phyloP scores from a whole-genome alignment of 176 grass and related monocot species.

The Musa beccarii region DNA sequence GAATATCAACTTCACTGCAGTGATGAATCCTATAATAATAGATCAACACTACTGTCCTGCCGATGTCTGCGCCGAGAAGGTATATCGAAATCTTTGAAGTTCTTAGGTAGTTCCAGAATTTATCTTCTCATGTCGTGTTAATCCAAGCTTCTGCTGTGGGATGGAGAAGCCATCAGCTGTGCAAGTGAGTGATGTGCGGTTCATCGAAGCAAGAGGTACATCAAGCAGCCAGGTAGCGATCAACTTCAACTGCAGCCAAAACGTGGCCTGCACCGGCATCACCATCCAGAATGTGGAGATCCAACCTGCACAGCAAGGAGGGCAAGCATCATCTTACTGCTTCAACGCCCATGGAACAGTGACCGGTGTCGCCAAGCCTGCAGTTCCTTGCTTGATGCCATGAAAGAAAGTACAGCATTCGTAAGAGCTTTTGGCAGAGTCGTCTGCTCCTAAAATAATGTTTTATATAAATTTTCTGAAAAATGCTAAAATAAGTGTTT shows the following conservation, averaged over 20 bases:
- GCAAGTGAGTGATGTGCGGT: background rate
- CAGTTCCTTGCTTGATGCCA: background rate
- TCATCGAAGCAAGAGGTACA: background rate
- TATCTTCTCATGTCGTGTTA: background rate
- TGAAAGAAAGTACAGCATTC: no score
- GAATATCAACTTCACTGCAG: background rate
- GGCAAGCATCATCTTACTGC: background rate
- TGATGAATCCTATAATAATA: constrained; percentile 9
- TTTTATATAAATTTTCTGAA: no score
- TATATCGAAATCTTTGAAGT: background rate
- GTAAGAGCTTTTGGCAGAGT: no score
- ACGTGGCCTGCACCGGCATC: background rate
- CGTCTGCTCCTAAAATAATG: no score
- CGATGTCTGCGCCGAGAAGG: no score
- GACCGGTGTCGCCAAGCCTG: background rate
- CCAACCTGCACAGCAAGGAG: background rate
- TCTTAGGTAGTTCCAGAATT: background rate
- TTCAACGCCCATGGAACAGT: background rate
- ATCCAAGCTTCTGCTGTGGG: background rate
- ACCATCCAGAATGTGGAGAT: background rate
- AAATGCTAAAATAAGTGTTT: no score
- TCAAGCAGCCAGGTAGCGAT: background rate
- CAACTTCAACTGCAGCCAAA: background rate
- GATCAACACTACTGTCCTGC: constrained; percentile 6
- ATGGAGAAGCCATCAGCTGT: background rate